Conservation (phyloP, 495 filamentous ascomycete genomes). For the Neurospora sp. region DNA sequence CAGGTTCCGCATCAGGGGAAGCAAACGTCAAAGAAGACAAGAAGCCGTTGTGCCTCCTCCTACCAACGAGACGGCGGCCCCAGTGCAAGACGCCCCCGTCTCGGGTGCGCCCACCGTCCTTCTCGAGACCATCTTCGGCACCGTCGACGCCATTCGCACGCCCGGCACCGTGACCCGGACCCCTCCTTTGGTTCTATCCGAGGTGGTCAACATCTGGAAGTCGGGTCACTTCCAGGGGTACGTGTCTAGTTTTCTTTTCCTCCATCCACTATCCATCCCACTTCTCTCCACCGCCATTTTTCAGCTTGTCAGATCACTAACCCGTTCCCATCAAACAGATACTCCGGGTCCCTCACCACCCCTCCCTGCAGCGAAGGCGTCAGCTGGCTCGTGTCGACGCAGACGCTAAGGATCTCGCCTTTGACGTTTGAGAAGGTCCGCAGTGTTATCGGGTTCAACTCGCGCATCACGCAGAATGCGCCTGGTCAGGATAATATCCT, state of each 20-base stretch:
- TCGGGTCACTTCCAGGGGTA: constrained; percentile 34
- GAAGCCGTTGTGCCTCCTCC: not conserved
- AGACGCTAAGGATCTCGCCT: constrained; percentile 42
- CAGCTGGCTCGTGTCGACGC: constrained; percentile 44
- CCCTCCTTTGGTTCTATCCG: constrained; percentile 44
- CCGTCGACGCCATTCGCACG: constrained; percentile 38
- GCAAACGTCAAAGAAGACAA: not conserved
- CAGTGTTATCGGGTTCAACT: constrained; percentile 54
- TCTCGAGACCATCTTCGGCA: constrained; percentile 43
- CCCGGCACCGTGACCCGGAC: constrained; percentile 48
- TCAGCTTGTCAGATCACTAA: not conserved
- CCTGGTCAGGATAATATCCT: constrained; percentile 46
- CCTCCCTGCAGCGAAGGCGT: constrained; percentile 58
- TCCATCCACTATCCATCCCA: not conserved
- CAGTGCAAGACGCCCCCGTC: constrained; percentile 4
- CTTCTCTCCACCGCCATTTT: not conserved
- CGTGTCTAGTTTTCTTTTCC: not conserved
- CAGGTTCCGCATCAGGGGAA: not conserved
- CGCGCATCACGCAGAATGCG: constrained; percentile 49
- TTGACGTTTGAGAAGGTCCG: constrained; percentile 45
- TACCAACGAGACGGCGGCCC: not conserved
- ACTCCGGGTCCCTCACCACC: constrained; percentile 56
- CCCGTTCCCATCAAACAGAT: constrained; percentile 12
- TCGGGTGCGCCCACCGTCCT: constrained; percentile 30
- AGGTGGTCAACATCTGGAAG: constrained; percentile 39